phyloP scores from a whole-genome alignment of 306 rosid species.

The Cucurbita moschata region DNA sequence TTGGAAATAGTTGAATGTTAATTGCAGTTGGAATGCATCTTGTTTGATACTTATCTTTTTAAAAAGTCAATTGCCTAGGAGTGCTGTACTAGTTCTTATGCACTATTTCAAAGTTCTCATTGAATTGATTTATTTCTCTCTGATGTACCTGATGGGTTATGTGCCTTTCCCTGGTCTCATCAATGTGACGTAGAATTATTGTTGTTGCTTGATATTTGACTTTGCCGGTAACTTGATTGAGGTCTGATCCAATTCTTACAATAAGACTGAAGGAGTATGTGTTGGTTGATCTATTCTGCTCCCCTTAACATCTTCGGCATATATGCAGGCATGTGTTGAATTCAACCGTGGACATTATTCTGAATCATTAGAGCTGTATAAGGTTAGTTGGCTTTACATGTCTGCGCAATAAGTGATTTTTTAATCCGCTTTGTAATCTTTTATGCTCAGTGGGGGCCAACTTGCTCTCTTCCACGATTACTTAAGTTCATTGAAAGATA shows the following conservation, averaged over 20 bases:
- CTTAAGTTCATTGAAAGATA: background rate
- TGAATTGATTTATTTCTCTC: background rate
- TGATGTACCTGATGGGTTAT: background rate
- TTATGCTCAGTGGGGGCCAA: background rate
- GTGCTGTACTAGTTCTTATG: background rate
- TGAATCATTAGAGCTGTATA: slow-evolving; percentile 85
- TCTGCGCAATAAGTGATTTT: slow-evolving; percentile 6
- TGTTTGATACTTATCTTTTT: too few species aligned
- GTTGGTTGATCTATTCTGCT: background rate
- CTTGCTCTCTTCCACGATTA: background rate
- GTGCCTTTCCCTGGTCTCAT: background rate
- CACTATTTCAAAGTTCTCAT: background rate
- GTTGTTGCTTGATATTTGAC: background rate
- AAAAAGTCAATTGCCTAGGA: background rate
- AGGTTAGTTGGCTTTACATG: slow-evolving; percentile 47
- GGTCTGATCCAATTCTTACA: background rate
- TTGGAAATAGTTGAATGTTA: background rate
- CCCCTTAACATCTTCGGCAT: slow-evolving; percentile 11
- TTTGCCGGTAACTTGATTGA: background rate
- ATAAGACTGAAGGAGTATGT: background rate
- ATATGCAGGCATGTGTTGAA: slow-evolving; percentile 92
- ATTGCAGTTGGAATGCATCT: background rate
- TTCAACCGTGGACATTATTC: slow-evolving; percentile 79
- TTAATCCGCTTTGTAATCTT: slow-evolving; percentile 3
- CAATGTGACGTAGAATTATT: background rate